Evolutionary conservation across 2,329 filamentous ascomycete species (phyloP).

Genomic region (Trichoderma asperellum): DNA sequence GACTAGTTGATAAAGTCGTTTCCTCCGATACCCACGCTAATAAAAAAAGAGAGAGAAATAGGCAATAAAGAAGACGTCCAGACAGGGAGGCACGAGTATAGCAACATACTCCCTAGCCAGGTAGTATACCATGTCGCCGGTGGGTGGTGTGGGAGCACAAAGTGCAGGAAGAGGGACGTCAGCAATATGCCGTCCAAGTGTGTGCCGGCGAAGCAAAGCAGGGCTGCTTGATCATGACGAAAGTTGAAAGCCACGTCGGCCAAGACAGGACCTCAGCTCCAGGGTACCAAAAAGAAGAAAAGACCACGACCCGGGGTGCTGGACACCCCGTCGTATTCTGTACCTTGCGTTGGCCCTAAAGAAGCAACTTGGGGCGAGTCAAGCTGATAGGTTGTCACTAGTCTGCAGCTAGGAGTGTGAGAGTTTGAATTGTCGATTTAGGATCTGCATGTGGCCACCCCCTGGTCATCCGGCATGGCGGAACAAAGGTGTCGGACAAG

Average conservation of each 20-base stretch:
- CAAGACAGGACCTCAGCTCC: conserved; percentile 13
- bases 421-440: conserved; percentile 28
- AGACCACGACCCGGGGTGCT: conserved; percentile 24
- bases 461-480: conserved; percentile 37
- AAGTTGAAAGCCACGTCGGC: conserved; percentile 11
- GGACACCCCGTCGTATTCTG: conserved; percentile 27
- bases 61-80: background rate
- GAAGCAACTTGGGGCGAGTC: conserved; percentile 20
- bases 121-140: conserved; percentile 3
- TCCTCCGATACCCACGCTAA: conserved; percentile 25
- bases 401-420: conserved; percentile 32
- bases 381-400: conserved; percentile 31
- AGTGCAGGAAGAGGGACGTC: conserved; percentile 16
- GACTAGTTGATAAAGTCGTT: conserved; percentile 22
- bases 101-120: conserved; percentile 11
- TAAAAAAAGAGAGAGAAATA: background rate
- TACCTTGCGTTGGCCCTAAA: conserved; percentile 29
- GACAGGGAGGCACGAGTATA: conserved; percentile 12
- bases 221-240: conserved; percentile 21
- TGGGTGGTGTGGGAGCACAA: conserved; percentile 22
- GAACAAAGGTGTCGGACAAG: conserved; percentile 30
- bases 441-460: conserved; percentile 34
- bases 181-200: conserved; percentile 19
- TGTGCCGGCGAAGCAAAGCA: conserved; percentile 16
- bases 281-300: background rate